Conservation (phyloP, 2,329 filamentous ascomycete genomes). For the Aspergillus flavus region DNA sequence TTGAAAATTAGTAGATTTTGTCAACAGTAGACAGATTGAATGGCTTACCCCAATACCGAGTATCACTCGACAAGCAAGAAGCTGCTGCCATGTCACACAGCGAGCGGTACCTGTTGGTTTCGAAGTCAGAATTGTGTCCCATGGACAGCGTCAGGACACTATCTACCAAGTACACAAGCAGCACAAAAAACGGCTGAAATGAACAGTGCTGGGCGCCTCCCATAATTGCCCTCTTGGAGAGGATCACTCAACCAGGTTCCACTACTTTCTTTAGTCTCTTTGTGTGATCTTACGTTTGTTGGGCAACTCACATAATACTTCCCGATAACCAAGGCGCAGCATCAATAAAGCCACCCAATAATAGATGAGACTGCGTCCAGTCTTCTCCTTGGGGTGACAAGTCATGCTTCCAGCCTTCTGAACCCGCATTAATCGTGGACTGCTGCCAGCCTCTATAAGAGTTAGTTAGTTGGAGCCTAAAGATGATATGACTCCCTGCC, state of each 20-base stretch:
- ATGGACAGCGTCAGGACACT: accelerated
- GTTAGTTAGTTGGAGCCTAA: background rate
- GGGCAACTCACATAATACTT: conserved; percentile 19
- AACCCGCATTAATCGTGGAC: conserved; percentile 26
- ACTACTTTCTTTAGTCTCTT: background rate
- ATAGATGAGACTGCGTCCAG: background rate
- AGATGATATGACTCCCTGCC: background rate
- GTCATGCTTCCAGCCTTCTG: conserved; percentile 6
- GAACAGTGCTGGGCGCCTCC: conserved; percentile 42
- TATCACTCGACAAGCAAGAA: conserved; percentile 31
- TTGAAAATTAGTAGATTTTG: background rate
- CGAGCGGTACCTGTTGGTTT: conserved; percentile 18
- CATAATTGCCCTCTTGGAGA: conserved; percentile 20
- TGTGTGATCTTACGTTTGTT: background rate
- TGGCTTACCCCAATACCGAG: conserved; percentile 31
- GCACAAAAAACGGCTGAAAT: conserved; percentile 37
- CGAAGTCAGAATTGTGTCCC: background rate
- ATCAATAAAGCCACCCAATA: conserved; percentile 15
- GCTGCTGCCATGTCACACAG: conserved; percentile 26
- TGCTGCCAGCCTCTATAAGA: conserved; percentile 26
- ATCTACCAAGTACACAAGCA: conserved; percentile 16
- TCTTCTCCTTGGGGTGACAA: background rate
- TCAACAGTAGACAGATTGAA: background rate
- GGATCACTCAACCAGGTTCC: conserved; percentile 28
- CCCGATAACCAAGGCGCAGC: conserved; percentile 22